Evolutionary conservation across 1,284 basidiomycete species (phyloP).

Genomic region (Tilletia indica): DNA sequence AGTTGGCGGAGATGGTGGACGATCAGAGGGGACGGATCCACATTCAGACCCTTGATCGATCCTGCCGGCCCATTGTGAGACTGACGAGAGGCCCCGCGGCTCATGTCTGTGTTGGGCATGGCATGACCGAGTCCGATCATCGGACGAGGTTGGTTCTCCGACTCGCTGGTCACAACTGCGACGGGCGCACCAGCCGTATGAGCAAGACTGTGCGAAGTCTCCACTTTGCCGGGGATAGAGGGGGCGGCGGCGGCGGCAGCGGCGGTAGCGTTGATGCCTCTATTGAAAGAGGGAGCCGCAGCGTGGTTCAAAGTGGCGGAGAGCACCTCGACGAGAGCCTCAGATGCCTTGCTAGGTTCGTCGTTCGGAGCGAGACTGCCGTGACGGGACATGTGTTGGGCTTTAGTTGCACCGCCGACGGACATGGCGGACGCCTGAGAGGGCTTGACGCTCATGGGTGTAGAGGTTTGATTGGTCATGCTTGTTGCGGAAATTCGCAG

Average conservation of each 20-base stretch:
- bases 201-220: conserved; percentile 15
- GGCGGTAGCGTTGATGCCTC: background rate
- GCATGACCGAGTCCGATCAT: conserved; percentile 4
- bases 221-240: background rate
- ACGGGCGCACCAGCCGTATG: conserved; percentile 13
- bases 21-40: background rate
- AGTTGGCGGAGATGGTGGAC: conserved; percentile 11
- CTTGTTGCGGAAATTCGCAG: background rate
- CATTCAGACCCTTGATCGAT: background rate
- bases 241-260: background rate
- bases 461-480: background rate
- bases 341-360: conserved; percentile 5
- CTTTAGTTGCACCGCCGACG: background rate
- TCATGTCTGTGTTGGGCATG: conserved; percentile 14
- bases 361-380: background rate
- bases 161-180: background rate
- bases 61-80: background rate
- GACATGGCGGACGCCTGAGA: conserved; percentile 7
- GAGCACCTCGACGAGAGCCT: conserved; percentile 15
- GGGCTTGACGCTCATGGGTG: conserved; percentile 12
- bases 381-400: background rate
- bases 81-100: background rate
- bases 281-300: background rate
- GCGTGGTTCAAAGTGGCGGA: conserved; percentile 5
- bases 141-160: background rate